Evolutionary conservation across 2,329 filamentous ascomycete species (phyloP).

Genomic region (Pezicula carpinea): DNA sequence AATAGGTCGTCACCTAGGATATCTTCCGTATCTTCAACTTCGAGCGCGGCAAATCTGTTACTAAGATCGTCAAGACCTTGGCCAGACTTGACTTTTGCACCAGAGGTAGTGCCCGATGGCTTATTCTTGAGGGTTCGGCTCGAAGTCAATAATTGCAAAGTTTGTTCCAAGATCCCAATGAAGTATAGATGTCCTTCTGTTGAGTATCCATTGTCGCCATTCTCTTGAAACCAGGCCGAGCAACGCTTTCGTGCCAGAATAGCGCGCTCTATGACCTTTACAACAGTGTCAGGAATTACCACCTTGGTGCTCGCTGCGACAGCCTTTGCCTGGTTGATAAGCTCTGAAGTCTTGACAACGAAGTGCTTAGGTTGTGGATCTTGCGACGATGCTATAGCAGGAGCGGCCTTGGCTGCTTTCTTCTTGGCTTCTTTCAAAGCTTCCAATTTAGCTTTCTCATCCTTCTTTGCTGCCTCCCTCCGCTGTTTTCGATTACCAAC

Average conservation of each 20-base stretch:
- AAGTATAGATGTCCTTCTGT: constrained; percentile 4
- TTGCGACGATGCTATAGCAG: no score
- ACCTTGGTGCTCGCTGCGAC: background rate
- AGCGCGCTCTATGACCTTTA: constrained; percentile 2
- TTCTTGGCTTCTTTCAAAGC: no score
- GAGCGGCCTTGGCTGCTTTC: no score
- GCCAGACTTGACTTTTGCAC: no score
- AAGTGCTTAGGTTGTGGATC: no score
- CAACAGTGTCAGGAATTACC: background rate
- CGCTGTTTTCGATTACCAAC: no score
- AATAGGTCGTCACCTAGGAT: background rate
- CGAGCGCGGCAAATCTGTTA: constrained; percentile 2
- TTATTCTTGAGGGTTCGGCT: background rate
- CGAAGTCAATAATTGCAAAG: background rate
- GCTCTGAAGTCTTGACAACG: background rate
- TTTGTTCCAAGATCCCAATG: constrained; percentile 1
- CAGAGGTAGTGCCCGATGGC: no score
- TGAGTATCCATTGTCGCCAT: constrained; percentile 1
- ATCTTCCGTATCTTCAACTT: constrained; percentile 1
- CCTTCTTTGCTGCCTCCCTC: no score
- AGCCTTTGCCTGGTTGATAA: background rate
- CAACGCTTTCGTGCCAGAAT: constrained; percentile 11
- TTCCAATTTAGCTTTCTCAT: no score
- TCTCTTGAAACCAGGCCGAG: constrained; percentile 8
- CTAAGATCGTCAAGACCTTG: background rate